Evolutionary conservation across 2,329 filamentous ascomycete species (phyloP).

Genomic region (Lasiodiplodia theobromae): DNA sequence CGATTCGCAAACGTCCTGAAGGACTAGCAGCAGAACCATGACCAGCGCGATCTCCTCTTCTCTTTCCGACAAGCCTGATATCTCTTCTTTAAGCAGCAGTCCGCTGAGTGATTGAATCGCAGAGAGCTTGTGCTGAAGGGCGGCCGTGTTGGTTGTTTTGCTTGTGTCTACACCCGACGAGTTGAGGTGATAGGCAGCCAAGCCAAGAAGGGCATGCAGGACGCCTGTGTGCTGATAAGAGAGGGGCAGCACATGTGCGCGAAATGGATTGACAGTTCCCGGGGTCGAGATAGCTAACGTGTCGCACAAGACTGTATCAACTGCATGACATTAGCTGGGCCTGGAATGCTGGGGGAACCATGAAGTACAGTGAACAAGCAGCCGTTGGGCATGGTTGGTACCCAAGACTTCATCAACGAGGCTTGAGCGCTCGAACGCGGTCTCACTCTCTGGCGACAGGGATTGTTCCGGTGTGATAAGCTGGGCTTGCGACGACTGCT

Average conservation of each 20-base stretch:
- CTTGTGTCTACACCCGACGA: conserved; percentile 20
- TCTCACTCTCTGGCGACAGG: background rate
- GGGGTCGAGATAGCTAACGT: conserved; percentile 24
- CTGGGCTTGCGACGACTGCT: background rate
- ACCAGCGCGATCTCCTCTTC: conserved; percentile 33
- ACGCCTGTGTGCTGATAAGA: conserved; percentile 31
- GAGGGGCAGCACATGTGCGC: conserved; percentile 32
- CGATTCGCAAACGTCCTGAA: conserved; percentile 35
- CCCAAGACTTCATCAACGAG: conserved; percentile 2
- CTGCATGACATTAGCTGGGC: conserved; percentile 11
- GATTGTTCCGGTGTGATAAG: background rate
- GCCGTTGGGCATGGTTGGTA: conserved; percentile 26
- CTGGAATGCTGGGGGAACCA: background rate
- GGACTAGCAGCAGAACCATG: conserved; percentile 32
- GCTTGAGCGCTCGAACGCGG: background rate
- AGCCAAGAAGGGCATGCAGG: conserved; percentile 31
- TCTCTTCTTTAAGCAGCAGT: conserved; percentile 33
- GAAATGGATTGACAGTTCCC: conserved; percentile 30
- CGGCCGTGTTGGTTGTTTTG: conserved; percentile 27
- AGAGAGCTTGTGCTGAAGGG: conserved; percentile 31
- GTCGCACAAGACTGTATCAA: conserved; percentile 31
- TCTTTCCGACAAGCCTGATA: conserved; percentile 27
- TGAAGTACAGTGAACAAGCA: conserved; percentile 21
- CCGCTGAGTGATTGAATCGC: conserved; percentile 33
- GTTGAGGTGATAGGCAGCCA: conserved; percentile 33